Evolutionary conservation across 306 rosid species (phyloP), one percentile per base, ranked within the genome.

Genomic region (Oemleria cerasiformis): DNA sequence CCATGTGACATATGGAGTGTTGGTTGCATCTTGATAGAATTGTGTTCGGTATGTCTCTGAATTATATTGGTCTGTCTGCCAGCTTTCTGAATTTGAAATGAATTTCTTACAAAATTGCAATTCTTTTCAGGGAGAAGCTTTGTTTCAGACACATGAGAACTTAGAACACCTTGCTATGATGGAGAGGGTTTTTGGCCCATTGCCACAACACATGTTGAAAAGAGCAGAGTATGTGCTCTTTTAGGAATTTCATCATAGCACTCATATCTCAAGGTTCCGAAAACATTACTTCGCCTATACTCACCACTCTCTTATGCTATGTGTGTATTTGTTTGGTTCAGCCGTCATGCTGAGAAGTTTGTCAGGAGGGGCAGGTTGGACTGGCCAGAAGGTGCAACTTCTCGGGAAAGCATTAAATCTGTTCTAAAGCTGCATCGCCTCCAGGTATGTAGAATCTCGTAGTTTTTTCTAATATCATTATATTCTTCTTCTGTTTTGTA

Each of bases 81-180:
- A 42, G 20, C 43, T 51, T 60, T 70, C 49, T 44, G 47, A 42
- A 19, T 55, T 40, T n/a, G 9, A 21, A 34, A 0, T 43, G 54
- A 55, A 21, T 15, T 56, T 23, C 20, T 58, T 42, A 60, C 6
- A 23, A 39, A 45, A 23, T 49, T 71, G 49, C 21, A 67, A 36
- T 61, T 62, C 21, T 51, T 65, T 73, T 34, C 71, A 90, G 97
- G 97, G 97, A 0, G 97, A 91, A 73, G 97, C 97, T 4, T 83
- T 91, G 80, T 91, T 91, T 53, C 97, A 88, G 79, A 91, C 97
- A 64, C 95, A 91, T 41, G 97, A 91, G 79, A 88, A 88, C 84
- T 77, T 91, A 48, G 97, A 91, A 81, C 97, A 88, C 81, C 89
- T 91, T 17, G 97, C 95, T 11, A 88, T 91, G 97, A 91, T 91